Evolutionary conservation across 441 rosid species (phyloP).

Genomic region (Bocquillonia castaneifolia): DNA sequence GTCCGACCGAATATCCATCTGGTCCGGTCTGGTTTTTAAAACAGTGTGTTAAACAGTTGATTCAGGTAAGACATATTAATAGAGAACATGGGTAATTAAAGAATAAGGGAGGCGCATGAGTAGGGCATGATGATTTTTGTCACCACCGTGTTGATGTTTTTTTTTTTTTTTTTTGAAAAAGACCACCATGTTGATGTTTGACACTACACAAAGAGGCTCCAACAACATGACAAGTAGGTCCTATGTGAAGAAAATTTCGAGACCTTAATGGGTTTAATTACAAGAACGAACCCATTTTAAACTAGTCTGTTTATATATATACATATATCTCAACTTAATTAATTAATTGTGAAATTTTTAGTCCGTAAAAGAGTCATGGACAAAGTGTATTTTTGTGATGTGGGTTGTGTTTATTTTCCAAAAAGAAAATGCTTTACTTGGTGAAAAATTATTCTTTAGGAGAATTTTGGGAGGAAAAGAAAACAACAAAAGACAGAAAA

Average conservation of each 20-base stretch:
- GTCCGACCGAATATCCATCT: too few species aligned
- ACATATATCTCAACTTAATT: too few species aligned
- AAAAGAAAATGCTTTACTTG: constrained; percentile 28
- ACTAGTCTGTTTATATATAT: too few species aligned
- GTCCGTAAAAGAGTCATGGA: background rate
- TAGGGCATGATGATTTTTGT: background rate
- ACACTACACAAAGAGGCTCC: background rate
- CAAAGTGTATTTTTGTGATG: constrained; percentile 17
- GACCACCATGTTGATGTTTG: too few species aligned
- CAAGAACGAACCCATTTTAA: background rate
- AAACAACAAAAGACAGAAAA: background rate
- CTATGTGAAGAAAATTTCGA: constrained; percentile 24
- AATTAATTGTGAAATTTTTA: too few species aligned
- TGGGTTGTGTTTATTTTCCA: background rate
- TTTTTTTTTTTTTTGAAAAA: too few species aligned
- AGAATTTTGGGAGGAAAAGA: background rate
- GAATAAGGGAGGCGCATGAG: background rate
- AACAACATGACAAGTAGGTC: constrained; percentile 24
- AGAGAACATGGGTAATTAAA: background rate
- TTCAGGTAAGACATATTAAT: too few species aligned
- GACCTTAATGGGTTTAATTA: background rate
- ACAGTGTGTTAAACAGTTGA: too few species aligned
- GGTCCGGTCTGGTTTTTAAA: too few species aligned
- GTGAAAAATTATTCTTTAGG: constrained; percentile 15
- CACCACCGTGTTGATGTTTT: background rate